Evolutionary conservation across 805 yeast species (phyloP), one percentile per base, ranked within the genome.

Genomic region (Huiozyma sinensis): DNA sequence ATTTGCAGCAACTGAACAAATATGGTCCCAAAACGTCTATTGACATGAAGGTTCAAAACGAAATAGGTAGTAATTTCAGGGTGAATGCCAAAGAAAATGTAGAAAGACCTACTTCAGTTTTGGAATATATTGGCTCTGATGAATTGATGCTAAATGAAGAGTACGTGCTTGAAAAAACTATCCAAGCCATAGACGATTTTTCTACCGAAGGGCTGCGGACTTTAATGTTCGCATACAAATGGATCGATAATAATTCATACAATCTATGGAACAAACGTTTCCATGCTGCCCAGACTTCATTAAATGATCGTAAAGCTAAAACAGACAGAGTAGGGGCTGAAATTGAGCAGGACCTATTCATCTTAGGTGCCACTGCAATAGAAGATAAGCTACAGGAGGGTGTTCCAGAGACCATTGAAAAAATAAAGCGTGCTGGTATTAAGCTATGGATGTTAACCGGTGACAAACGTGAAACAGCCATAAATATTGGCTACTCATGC

Each of bases 361-460:
- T 92, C 6, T 61, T 81, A 7, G 99, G 98, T 5, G 96, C 95
- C 4, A 88, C 97, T 5, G 98, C 97, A 0, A 92, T 92, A 49
- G 99, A 92, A 60, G 99, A 92, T 59, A 92, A 90, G 58, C 70
- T 92, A 35, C 99, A 92, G 65, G 83, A 81, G 27, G 99, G 98
- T n/a, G 98, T 92, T 6, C 83, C 97, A 24, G 95, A 89, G 44
- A 77, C 97, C 0, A 89, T 92, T 50, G 97, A 87, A 46, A 88
- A 87, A 56, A 71, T 92, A 41, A 76, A 95, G 53, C 72, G 94
- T 50, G 97, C 99, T 0, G 95, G 95, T 2, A 87, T 92, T 45
- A 86, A 82, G 56, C 66, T 92, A 71, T 92, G 99, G 99, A 92
- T 92, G 97, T 69, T 92, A 40, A 92, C 99, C 0, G 99, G 99